Base-by-base conservation (phyloP, 129 eudicot species). In the Flaveria linearis region DNA sequence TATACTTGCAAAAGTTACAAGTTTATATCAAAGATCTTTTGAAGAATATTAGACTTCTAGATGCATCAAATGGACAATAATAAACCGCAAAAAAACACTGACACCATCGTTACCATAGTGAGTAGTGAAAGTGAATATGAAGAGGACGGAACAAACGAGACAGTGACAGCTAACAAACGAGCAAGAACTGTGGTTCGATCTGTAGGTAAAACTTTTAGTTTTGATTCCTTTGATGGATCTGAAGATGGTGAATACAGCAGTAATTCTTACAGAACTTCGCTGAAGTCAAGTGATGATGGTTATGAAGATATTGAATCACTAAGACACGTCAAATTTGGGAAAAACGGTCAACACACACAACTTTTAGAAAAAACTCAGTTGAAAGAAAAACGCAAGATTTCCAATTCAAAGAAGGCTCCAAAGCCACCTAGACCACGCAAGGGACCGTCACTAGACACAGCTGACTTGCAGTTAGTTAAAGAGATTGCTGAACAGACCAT, bases 361-460 rank as follows among this genome's bases (percentile, higher is more conserved):
- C 78, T 82, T 68, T 60, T 81, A 16, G 96, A 69, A 73, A 89
- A 85, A 65, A 51, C 72, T 28, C 72, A 25, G 47, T 68, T 64
- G 64, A 87, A 81, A 84, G 89, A 83, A 79, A 88, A 82, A 45
- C 78, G 82, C 14, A 85, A 85, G 77, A 86, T 52, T 73, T 70
- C 79, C 26, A 71, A 73, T 33, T 55, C 62, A 2, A 85, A 75
- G n/a, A 92, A 89, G 63, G 86, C 96, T 67, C 68, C 93, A 58
- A 92, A 86, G 65, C 97, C 97, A 16, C 97, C 91, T 17, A 80
- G 97, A 12, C 96, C 96, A 61, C 97, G 96, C 36, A 89, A 86
- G 73, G 93, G 91, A 52, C 97, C 96, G 4, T 82, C 81, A 5
- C 33, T 92, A 82, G 87, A 82, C 75, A 82, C 81, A 42, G 80